Base-by-base conservation (phyloP, 2,329 filamentous ascomycete genomes). In the Trichoderma hamatum region DNA sequence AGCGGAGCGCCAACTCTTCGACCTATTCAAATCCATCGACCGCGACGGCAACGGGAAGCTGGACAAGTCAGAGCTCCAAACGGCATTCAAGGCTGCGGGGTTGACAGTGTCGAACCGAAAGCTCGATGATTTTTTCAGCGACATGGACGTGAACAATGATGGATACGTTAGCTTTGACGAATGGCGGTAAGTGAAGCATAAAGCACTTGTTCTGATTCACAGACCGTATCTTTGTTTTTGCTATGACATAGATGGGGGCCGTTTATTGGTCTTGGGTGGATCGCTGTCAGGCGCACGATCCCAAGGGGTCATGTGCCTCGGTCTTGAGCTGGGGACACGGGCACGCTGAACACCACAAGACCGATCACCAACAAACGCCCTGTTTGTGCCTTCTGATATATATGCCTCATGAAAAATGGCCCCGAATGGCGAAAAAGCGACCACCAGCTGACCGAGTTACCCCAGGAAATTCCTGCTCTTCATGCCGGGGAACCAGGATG, bases 391-490 rank as follows among this genome's bases (percentile, higher is more conserved):
- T 43, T 28, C 26, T 55, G 56, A 46, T 56, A 49, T 43, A 56
- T 55, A 39, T 54, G 28, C 36, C 34, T 52, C 36, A 46, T 16
- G 66, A 32, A 39, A 9, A 19, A 43, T 7, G 39, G 19, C 39
- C 7, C 16, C 19, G 16, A 43, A 43, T 43, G 39, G 39, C 39
- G 30, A 68, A 49, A 58, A 26, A 11, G 46, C 28, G 13, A 56
- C n/a, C 67, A 67, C 55, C 69, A 66, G 66, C 71, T 72, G 70
- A 64, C 72, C 70, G 68, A 56, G 63, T 67, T 26, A 26, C 30
- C 61, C 9, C 65, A 96, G 94, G 79, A 91, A 98, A 80, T 99
- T 98, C 80, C 86, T 98, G 30, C 88, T 98, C 55, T 98, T 98
- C 81, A 91, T 98, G 82, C 89, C 89, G 24, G 83, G 83, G 70